Evolutionary conservation across 116 monocot genomes (phyloP).

Genomic region (Zostera marina): DNA sequence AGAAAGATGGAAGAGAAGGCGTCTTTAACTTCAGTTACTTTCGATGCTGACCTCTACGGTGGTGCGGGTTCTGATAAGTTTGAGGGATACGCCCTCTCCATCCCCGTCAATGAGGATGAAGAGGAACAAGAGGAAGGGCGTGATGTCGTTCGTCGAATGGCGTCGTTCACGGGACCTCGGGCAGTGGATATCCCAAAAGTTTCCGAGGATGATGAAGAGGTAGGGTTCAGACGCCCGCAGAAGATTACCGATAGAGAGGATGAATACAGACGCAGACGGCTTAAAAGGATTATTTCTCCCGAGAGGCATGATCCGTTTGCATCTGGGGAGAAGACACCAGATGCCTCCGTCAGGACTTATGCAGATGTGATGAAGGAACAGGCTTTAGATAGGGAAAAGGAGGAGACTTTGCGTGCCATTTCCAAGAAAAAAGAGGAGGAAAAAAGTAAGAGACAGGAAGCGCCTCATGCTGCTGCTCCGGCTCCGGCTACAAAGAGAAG

Average conservation of each 20-base stretch:
- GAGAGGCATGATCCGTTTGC: conserved; percentile 82
- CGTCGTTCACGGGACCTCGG: conserved; percentile 55
- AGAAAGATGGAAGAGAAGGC: conserved; percentile 65
- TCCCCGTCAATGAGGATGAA: conserved; percentile 69
- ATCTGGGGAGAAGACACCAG: conserved; percentile 66
- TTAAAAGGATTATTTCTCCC: conserved; percentile 66
- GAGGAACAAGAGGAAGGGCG: conserved; percentile 40
- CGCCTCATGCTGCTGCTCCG: conserved; percentile 5
- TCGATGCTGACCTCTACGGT: conserved; percentile 82
- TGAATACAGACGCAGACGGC: conserved; percentile 60
- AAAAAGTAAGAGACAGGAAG: conserved; percentile 27
- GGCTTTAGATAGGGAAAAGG: conserved; percentile 56
- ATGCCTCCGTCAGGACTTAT: conserved; percentile 61
- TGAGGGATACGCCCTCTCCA: conserved; percentile 77
- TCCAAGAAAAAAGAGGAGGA: conserved; percentile 97
- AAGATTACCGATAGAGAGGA: conserved; percentile 81
- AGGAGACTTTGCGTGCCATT: conserved; percentile 58
- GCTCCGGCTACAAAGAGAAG: conserved; percentile 43
- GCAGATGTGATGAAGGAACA: conserved; percentile 82
- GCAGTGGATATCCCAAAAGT: conserved; percentile 23
- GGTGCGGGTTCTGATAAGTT: conserved; percentile 44
- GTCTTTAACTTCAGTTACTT: conserved; percentile 52
- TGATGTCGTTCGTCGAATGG: conserved; percentile 45
- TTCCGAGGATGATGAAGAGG: conserved; percentile 28
- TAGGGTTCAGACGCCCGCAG: conserved; percentile 53